Base-by-base conservation (phyloP, 2,329 filamentous ascomycete genomes). In the Leptodontidium sp. region DNA sequence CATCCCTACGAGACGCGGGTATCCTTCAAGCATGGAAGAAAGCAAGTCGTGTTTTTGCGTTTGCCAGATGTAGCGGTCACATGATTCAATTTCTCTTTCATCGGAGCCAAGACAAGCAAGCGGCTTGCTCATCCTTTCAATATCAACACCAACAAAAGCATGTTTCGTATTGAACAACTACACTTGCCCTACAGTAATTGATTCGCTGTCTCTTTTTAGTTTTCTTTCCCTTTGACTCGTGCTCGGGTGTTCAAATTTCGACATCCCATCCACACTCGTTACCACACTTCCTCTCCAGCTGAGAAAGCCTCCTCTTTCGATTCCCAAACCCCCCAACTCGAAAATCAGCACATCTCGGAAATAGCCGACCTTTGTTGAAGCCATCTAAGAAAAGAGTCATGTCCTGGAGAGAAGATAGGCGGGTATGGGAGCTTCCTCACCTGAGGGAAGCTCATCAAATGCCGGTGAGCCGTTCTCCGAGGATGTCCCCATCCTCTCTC, bases 351-450 rank as follows among this genome's bases (percentile, higher is more conserved):
- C 26, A 38, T 8, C 21, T n/a, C 15, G 40, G 32, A 35, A 26
- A 17, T 40, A n/a, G 26, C 50, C 45, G 43, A n/a, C 63, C 32
- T 35, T 53, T 9, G 12, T 38, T 21, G 11, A 59, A 59, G 17
- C 43, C 43, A 57, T 29, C 40, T 52, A 61, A 55, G 58, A 40
- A 63, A 45, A 52, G 47, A 57, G 53, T 29, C 35, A 65, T 65
- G 67, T 53, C 62, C 21, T 62, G 59, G 26, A 72, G 64, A 40
- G 52, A 68, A 35, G 65, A 70, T 24, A 69, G 66, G 40, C 65
- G 65, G 14, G 74, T 76, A 64, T 78, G 77, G 77, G 76, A 76
- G 26, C 69, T 78, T 5, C 77, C 77, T 14, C 71, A 72, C 58
- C 66, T 77, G 9, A 75, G 66, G 59, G 74, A 74, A 55, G 67